Conservation (phyloP, 331 rosid species). For the Rosa hybrid region DNA sequence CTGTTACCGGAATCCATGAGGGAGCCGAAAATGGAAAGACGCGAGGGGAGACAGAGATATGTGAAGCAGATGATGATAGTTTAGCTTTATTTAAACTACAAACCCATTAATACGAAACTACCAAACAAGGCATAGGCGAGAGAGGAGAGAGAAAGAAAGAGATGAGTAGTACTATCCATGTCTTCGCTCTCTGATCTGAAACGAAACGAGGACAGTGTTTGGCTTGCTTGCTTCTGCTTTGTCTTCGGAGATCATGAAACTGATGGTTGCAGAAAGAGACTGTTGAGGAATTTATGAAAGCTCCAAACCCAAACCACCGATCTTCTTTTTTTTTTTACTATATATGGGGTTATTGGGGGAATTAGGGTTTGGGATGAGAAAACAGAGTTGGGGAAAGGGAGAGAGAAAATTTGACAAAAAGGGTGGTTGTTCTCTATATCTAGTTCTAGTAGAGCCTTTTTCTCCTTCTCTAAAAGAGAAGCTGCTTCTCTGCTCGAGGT, state of each 20-base stretch:
- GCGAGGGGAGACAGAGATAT: conserved; percentile 15
- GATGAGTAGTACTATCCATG: conserved; percentile 27
- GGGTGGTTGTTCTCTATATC: conserved; percentile 1
- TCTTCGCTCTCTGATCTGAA: conserved; percentile 37
- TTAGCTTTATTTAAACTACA: conserved; percentile 25
- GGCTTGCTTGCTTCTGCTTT: conserved; percentile 42
- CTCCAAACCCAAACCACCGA: conserved; percentile 2
- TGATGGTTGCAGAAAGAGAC: conserved; percentile 27
- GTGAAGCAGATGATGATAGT: conserved; percentile 13
- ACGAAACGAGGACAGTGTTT: conserved; percentile 36
- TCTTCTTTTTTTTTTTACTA: conserved; percentile 18
- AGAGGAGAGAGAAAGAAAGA: conserved; percentile 28
- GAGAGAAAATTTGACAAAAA: conserved; percentile 8
- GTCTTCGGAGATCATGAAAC: conserved; percentile 46
- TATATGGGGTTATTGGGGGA: conserved; percentile 11
- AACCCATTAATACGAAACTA: conserved; percentile 36
- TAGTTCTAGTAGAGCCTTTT: neutral
- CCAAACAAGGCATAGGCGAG: conserved; percentile 35
- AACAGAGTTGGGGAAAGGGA: conserved; percentile 13
- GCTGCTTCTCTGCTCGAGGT: conserved; percentile 37
- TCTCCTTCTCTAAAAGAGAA: conserved; percentile 36
- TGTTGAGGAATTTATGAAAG: conserved; percentile 7
- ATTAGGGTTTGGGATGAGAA: conserved; percentile 56
- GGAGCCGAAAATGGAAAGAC: conserved; percentile 32
- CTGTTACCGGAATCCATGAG: conserved; percentile 87